These are phyloP conservation scores for Mucor sp. DNA, from an alignment of 371 early-diverging fungal genomes.

Conservation along the genomic window DNA sequence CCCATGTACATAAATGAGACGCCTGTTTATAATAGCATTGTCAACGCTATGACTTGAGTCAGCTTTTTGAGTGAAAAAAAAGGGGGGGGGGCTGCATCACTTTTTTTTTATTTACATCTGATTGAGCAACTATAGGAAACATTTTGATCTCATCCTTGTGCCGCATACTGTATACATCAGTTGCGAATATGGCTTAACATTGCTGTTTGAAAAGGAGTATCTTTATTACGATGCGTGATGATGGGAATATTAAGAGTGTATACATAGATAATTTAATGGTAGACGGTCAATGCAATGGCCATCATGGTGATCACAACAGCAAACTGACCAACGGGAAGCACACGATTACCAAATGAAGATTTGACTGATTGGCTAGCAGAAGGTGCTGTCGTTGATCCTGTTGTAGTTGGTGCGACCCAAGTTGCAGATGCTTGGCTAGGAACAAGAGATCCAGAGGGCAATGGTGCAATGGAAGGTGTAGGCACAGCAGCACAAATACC, in stretches of 20 bases:
- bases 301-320: background rate
- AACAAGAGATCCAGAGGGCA: constrained; percentile 3
- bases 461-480: constrained; percentile 6
- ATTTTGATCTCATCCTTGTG: too few species aligned
- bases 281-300: background rate
- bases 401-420: background rate
- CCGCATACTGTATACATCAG: too few species aligned
- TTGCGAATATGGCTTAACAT: background rate
- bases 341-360: background rate
- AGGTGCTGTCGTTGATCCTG: constrained; percentile 10
- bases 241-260: too few species aligned
- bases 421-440: constrained; percentile 3
- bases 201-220: background rate
- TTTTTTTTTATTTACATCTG: too few species aligned
- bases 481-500: constrained; percentile 34
- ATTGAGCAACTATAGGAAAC: too few species aligned
- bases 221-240: background rate
- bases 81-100: too few species aligned
- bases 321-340: background rate
- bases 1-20: too few species aligned
- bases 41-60: too few species aligned
- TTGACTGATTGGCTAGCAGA: constrained; percentile 9
- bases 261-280: background rate
- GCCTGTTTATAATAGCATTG: too few species aligned
- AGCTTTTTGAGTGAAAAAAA: too few species aligned